Base-by-base conservation (phyloP, 2,329 filamentous ascomycete genomes). In the Plenodomus tracheiphilus region DNA sequence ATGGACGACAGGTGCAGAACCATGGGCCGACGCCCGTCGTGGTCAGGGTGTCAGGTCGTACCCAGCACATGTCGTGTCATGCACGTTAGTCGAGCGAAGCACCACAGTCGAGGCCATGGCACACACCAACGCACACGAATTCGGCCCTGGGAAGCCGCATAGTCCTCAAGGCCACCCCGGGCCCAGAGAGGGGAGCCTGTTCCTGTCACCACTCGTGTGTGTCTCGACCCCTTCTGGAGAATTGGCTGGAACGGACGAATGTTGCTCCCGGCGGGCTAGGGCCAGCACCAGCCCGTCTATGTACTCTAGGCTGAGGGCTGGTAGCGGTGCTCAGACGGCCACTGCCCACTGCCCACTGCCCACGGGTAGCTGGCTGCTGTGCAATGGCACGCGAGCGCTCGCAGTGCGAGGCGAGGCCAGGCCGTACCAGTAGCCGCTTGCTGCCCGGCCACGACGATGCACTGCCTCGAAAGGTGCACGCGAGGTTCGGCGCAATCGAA, bases 331-430 rank as follows among this genome's bases (percentile, higher is more conserved):
- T 25, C 36, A 18, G 37, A 39, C 40, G 18, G 30, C 38, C n/a
- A 20, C 21, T 34, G 39, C n/a, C n/a, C n/a, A n/a, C n/a, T n/a
- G n/a, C n/a, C n/a, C n/a, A n/a, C n/a, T n/a, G n/a, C n/a, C n/a
- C n/a, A n/a, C n/a, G n/a, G 32, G 22, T 15, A 34, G 45, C 42
- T 36, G 28, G 45, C 36, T 41, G 34, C 36, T 48, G 54, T 61
- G 51, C 36, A 41, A 51, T 44, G 55, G 54, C 62, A 62, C 59
- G 59, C 60, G 59, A 62, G 57, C 61, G 49, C 38, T 39, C 49
- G 51, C 48, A 40, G 10, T 38, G n/a, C 36, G 17, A 22, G 17
- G 22, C 46, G 39, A 43, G 21, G 41, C 22, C n/a, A n/a, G n/a
- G n/a, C n/a, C n/a, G n/a, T n/a, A 18, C 20, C 28, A 22, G 3